Evolutionary conservation across 768 basidiomycete genomes (phyloP), one percentile per base, ranked within the genome.

Genomic region (Porphyrellus cyaneotinctus): DNA sequence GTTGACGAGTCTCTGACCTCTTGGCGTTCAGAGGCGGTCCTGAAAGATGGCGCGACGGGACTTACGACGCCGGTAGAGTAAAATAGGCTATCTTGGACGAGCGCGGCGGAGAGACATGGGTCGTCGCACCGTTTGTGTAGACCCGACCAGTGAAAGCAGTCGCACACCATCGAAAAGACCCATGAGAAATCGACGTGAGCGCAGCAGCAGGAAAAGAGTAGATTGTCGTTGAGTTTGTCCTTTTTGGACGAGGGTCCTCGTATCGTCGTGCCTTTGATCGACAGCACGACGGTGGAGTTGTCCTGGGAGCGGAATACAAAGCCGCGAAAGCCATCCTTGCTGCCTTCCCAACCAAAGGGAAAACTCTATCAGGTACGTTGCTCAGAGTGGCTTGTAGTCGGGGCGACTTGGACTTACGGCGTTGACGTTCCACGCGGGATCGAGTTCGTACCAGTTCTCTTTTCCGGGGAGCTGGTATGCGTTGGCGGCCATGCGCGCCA

Each of bases 141-240:
- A 3, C 80, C 74, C 5, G 49, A 60, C 65, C 66, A 66, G 0
- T 57, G 52, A 66, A 84, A 94, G 71, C 95, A 98, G 60, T 90
- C 79, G 72, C 95, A 97, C 4, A 97, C 95, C 3, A 88, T 84
- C 32, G 78, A 78, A 65, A 91, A 87, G 24, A 80, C 64, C 94
- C 95, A 97, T 3, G 88, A 84, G 54, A 93, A 78, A 68, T 91
- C 88, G 32, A 95, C 88, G 30, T 84, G 78, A 15, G 93, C 95
- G 62, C 95, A 98, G 66, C 95, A 97, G 71, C 95, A 98, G 0
- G 93, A 89, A 64, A 90, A 91, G 17, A 91, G 69, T 68, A 91
- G 61, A 61, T 91, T 91, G 70, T 97, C 95, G 69, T 97, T 97
- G 64, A 85, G 85, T 72, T 92, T 95, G 72, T 98, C 95, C 63